These are phyloP conservation scores for Yarrowia hollandica DNA, from an alignment of 805 yeast species.

Conservation along the genomic window DNA sequence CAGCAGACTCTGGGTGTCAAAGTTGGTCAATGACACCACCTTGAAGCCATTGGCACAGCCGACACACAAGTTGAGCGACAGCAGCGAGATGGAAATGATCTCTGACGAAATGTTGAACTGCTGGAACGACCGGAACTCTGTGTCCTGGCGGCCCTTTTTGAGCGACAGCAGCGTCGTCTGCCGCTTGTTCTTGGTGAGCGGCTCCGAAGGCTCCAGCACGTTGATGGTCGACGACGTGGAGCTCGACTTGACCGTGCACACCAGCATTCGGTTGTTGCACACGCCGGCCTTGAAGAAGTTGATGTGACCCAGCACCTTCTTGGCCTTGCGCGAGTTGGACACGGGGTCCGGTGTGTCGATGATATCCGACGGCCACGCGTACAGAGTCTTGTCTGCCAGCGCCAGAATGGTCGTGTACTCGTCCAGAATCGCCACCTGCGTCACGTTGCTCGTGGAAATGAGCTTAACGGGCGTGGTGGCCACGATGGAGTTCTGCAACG, in stretches of 20 bases:
- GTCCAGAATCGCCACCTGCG: constrained; percentile 88
- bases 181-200: constrained; percentile 45
- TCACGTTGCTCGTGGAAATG: constrained; percentile 70
- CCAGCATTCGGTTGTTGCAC: constrained; percentile 82
- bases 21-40: constrained; percentile 80
- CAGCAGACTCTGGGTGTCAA: constrained; percentile 81
- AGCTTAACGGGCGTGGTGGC: constrained; percentile 61
- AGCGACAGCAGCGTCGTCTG: constrained; percentile 44
- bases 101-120: constrained; percentile 85
- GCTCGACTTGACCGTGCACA: constrained; percentile 85
- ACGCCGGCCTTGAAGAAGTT: constrained; percentile 90
- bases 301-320: constrained; percentile 82
- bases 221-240: constrained; percentile 72
- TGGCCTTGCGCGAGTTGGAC: constrained; percentile 57
- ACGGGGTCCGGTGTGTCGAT: constrained; percentile 43
- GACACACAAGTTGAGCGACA: constrained; percentile 84
- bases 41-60: constrained; percentile 98
- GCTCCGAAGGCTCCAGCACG: constrained; percentile 87
- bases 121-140: constrained; percentile 66
- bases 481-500: constrained; percentile 36
- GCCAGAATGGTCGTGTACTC: constrained; percentile 83
- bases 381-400: constrained; percentile 76
- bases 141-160: constrained; percentile 49
- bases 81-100: constrained; percentile 86
- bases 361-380: constrained; percentile 74